phyloP scores from a whole-genome alignment of 345 rosid species.

The Turritis glabra region DNA sequence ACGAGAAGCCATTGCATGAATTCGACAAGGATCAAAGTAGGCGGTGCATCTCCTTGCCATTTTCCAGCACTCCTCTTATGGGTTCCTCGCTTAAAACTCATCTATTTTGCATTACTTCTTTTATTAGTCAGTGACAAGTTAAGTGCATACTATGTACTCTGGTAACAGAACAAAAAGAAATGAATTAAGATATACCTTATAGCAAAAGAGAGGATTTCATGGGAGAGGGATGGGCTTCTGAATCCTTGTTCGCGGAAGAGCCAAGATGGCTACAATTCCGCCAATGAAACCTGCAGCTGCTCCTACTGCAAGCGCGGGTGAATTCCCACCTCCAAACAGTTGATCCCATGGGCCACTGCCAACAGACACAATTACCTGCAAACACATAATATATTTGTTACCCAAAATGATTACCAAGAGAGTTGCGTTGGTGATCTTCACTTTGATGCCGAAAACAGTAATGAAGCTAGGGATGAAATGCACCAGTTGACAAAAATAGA shows the following conservation, averaged over 20 bases:
- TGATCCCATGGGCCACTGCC: constrained; percentile 89
- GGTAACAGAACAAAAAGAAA: too few relatives aligned
- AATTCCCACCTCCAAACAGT: constrained; percentile 81
- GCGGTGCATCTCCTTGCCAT: constrained; percentile 31
- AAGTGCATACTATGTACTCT: too few relatives aligned
- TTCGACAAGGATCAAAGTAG: constrained; percentile 25
- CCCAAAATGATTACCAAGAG: too few relatives aligned
- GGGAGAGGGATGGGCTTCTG: constrained; percentile 58
- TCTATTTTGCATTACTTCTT: constrained; percentile 12
- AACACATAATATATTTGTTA: too few relatives aligned
- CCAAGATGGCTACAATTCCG: constrained; percentile 79
- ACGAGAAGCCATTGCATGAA: constrained; percentile 25
- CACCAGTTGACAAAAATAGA: background rate
- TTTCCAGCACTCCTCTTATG: constrained; percentile 14
- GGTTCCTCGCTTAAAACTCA: constrained; percentile 8
- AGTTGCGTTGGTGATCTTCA: too few relatives aligned
- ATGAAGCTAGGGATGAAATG: background rate
- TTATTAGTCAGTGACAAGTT: background rate
- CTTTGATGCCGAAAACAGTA: constrained; percentile 2
- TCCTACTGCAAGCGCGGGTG: constrained; percentile 74
- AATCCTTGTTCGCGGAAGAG: constrained; percentile 70
- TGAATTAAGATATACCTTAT: too few relatives aligned
- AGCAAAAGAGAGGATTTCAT: constrained; percentile 48
- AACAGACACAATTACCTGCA: constrained; percentile 68
- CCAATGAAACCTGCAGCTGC: constrained; percentile 62